phyloP scores from a whole-genome alignment of 2,329 filamentous ascomycete species.

The Trichophyton schoenleinii region DNA sequence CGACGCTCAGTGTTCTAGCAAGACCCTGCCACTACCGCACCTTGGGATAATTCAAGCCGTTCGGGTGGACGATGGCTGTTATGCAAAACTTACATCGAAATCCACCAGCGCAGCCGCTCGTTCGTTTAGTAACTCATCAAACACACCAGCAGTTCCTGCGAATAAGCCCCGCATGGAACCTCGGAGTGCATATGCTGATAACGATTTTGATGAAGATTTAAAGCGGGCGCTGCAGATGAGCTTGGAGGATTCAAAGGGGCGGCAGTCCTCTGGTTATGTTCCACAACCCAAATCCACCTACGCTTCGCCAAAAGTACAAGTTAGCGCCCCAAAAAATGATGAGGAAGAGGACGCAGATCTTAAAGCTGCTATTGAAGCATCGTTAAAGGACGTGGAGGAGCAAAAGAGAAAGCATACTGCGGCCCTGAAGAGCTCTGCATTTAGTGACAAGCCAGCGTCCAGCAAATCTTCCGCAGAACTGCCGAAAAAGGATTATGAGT shows the following conservation, averaged over 20 bases:
- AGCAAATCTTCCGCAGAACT: slow-evolving; percentile 41
- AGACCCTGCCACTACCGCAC: slow-evolving; percentile 76
- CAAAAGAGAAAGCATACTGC: slow-evolving; percentile 87
- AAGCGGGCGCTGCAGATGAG: slow-evolving; percentile 95
- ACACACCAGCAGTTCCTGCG: slow-evolving; percentile 40
- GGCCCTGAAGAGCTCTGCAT: slow-evolving; percentile 66
- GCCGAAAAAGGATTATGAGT: slow-evolving; percentile 85
- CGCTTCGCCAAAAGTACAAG: slow-evolving; percentile 33
- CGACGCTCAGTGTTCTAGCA: slow-evolving; percentile 86
- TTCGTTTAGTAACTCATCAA: slow-evolving; percentile 29
- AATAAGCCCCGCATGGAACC: slow-evolving; percentile 75
- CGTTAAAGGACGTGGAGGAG: slow-evolving; percentile 91
- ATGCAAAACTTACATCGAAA: slow-evolving; percentile 75
- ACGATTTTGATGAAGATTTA: slow-evolving; percentile 86
- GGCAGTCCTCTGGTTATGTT: slow-evolving; percentile 57
- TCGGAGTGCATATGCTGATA: slow-evolving; percentile 72
- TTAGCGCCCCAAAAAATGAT: slow-evolving; percentile 28
- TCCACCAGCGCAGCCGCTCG: slow-evolving; percentile 13
- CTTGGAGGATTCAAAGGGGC: slow-evolving; percentile 75
- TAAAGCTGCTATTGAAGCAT: slow-evolving; percentile 89
- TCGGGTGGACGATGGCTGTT: slow-evolving; percentile 90
- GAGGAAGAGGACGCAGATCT: slow-evolving; percentile 89
- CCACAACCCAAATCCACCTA: slow-evolving; percentile 38
- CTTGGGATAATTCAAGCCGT: slow-evolving; percentile 85
- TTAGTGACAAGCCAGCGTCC: slow-evolving; percentile 38